Evolutionary conservation across 306 rosid species (phyloP).

Genomic region (Gillenia trifoliata): DNA sequence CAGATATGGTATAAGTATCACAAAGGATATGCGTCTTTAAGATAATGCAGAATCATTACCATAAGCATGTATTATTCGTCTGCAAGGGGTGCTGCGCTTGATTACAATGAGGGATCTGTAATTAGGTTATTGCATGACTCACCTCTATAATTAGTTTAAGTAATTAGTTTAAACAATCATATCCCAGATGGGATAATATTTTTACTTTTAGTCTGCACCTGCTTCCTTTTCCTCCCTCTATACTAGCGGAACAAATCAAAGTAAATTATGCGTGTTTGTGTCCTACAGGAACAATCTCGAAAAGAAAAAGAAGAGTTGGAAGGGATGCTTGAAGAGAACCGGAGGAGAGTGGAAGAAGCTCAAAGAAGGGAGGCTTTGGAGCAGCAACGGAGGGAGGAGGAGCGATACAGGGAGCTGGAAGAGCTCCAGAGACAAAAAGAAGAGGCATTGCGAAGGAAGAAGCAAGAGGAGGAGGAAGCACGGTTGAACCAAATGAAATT

Average conservation of each 20-base stretch:
- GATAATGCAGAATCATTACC: neutral
- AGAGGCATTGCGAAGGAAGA: conserved; percentile 81
- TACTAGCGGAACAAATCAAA: neutral
- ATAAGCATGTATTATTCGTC: neutral
- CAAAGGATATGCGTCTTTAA: neutral
- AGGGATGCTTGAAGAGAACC: conserved; percentile 87
- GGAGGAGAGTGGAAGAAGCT: conserved; percentile 84
- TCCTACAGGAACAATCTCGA: conserved; percentile 63
- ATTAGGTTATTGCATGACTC: too few relatives aligned
- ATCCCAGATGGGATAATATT: neutral
- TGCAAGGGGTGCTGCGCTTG: neutral
- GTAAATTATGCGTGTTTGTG: neutral
- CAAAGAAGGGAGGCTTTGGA: conserved; percentile 91
- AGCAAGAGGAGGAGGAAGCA: conserved; percentile 86
- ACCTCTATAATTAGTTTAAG: too few relatives aligned
- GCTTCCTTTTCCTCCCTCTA: neutral
- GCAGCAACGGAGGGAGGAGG: conserved; percentile 88
- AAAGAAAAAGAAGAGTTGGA: conserved; percentile 90
- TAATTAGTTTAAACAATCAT: neutral
- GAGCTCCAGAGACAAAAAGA: conserved; percentile 96
- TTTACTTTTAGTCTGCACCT: neutral
- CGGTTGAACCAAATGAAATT: conserved; percentile 78
- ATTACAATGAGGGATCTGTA: too few relatives aligned
- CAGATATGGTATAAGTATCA: neutral
- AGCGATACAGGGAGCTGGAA: conserved; percentile 90